Percentiles rank a stretch among this genome's conserved stretches.
Conservation (phyloP, 179 eudicot genomes). For the Nepenthes alata region DNA sequence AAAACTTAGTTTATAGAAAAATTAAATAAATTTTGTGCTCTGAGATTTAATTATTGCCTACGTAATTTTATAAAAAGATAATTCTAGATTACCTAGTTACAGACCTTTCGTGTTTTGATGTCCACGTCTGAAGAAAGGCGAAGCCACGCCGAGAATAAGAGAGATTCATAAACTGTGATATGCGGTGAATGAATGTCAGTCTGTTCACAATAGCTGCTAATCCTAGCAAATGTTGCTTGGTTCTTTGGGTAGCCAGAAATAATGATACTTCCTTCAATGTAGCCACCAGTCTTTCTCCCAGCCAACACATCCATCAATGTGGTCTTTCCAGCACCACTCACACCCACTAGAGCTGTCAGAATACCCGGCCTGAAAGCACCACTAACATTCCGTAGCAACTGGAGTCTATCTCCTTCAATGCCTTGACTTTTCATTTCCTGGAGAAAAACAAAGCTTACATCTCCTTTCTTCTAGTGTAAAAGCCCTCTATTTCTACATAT, state of each 20-base stretch:
- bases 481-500: too few species aligned
- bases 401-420: constrained; percentile 45
- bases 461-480: too few species aligned
- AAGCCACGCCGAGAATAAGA: constrained; percentile 65
- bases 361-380: constrained; percentile 82
- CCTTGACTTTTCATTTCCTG: constrained; percentile 75
- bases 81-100: neutral
- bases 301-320: constrained; percentile 84
- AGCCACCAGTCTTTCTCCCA: constrained; percentile 73
- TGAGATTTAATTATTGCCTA: neutral
- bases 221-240: constrained; percentile 68
- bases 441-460: neutral
- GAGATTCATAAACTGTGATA: constrained; percentile 76
- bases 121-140: constrained; percentile 51
- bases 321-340: constrained; percentile 83
- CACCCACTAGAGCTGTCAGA: constrained; percentile 74
- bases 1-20: neutral
- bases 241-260: constrained; percentile 75
- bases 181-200: constrained; percentile 72
- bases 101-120: constrained; percentile 37
- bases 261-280: constrained; percentile 52
- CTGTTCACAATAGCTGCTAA: constrained; percentile 79
- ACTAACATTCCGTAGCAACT: constrained; percentile 60
- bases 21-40: neutral
- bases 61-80: neutral